Evolutionary conservation across 441 rosid genomes (phyloP).

Genomic region (Adansonia gregorii): DNA sequence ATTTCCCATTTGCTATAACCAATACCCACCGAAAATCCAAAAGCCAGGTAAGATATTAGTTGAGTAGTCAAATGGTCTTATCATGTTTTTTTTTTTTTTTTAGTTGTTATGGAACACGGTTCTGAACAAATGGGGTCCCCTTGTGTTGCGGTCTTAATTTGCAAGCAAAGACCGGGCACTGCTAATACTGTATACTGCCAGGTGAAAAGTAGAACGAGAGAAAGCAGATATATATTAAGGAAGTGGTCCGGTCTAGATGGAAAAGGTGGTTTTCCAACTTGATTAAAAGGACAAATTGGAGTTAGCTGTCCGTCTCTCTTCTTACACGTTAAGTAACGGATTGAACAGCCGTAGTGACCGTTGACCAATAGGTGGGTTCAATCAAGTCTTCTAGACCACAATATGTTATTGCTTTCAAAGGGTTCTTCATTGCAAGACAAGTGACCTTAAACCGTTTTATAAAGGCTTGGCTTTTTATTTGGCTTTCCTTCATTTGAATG

Average conservation of each 20-base stretch:
- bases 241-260: no score
- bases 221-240: no score
- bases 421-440: no score
- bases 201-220: no score
- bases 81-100: not conserved
- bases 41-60: not conserved
- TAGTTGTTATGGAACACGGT: conserved; percentile 8
- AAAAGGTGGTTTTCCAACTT: not conserved
- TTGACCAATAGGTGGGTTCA: conserved; percentile 7
- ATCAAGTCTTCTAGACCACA: not conserved
- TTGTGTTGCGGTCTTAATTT: not conserved
- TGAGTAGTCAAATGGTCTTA: conserved; percentile 16
- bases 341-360: not conserved
- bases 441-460: not conserved
- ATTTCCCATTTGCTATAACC: not conserved
- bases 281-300: not conserved
- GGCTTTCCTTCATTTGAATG: not conserved
- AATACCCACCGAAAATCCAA: not conserved
- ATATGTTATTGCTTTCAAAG: no score
- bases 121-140: not conserved
- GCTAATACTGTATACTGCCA: no score
- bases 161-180: conserved; percentile 5
- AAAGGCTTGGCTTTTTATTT: not conserved
- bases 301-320: not conserved
- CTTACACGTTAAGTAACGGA: conserved; percentile 5